Evolutionary conservation across 2,329 filamentous ascomycete species (phyloP).

Genomic region (Colletotrichum paranaense): DNA sequence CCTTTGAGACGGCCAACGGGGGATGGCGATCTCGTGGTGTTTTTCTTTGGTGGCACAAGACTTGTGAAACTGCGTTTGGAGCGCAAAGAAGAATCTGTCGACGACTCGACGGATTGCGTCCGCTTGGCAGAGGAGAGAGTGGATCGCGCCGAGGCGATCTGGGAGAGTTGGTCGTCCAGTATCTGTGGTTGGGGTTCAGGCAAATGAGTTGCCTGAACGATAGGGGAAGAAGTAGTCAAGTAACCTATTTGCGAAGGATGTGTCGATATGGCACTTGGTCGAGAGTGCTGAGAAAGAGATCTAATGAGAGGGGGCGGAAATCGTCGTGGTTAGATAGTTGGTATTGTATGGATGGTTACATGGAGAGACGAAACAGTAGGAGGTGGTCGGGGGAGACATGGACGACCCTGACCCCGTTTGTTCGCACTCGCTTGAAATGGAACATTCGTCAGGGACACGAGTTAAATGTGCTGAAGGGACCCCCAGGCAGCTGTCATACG

Average conservation of each 20-base stretch:
- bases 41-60: constrained; percentile 55
- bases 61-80: constrained; percentile 48
- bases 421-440: constrained; percentile 19
- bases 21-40: constrained; percentile 71
- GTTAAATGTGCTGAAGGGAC: constrained; percentile 18
- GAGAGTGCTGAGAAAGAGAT: constrained; percentile 31
- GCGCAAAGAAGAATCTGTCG: constrained; percentile 40
- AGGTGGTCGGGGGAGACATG: constrained; percentile 34
- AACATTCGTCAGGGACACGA: constrained; percentile 9
- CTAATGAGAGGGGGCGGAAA: constrained; percentile 21
- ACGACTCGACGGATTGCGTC: constrained; percentile 45
- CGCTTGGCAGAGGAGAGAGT: constrained; percentile 48
- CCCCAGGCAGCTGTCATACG: constrained; percentile 30
- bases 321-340: constrained; percentile 30
- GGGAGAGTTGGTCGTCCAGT: constrained; percentile 45
- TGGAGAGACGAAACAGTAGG: constrained; percentile 23
- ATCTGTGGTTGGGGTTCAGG: constrained; percentile 57
- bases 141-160: constrained; percentile 46
- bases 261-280: constrained; percentile 61
- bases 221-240: constrained; percentile 75
- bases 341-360: constrained; percentile 13
- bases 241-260: constrained; percentile 76
- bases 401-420: constrained; percentile 10
- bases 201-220: constrained; percentile 69
- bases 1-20: constrained; percentile 78